Percentiles rank a stretch among this genome's conserved stretches.
Conservation (phyloP, 139 green algal genomes). For the Nannochloris sp. region DNA sequence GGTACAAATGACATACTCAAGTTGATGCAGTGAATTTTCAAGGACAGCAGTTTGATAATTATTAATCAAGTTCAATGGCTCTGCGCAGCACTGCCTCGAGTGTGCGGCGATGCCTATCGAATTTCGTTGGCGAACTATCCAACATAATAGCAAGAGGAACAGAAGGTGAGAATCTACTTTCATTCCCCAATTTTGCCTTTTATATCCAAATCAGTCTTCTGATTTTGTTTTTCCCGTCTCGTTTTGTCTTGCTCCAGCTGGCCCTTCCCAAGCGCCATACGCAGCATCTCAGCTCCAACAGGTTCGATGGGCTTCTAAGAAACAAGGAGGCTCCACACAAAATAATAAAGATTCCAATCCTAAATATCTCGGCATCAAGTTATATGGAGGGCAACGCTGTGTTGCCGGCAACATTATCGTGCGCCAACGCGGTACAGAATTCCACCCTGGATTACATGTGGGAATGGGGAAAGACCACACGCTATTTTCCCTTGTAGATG, state of each 20-base stretch:
- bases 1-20: no score
- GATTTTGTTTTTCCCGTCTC: background rate
- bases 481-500: constrained; percentile 66
- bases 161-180: background rate
- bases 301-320: constrained; percentile 58
- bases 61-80: no score
- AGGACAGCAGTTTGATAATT: no score
- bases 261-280: background rate
- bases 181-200: background rate
- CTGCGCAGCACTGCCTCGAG: no score
- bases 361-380: constrained; percentile 89
- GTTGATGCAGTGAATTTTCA: no score
- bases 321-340: constrained; percentile 67
- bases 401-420: constrained; percentile 89
- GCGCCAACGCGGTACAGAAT: constrained; percentile 84
- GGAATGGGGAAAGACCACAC: constrained; percentile 86
- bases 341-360: constrained; percentile 78
- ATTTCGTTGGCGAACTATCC: no score
- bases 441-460: constrained; percentile 73
- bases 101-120: no score
- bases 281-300: background rate
- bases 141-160: background rate
- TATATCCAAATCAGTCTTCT: background rate
- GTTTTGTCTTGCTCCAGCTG: no score
- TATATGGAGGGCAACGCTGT: constrained; percentile 64